Conservation (phyloP, 2,329 filamentous ascomycete species). For the Aspergillus arachidicola region DNA sequence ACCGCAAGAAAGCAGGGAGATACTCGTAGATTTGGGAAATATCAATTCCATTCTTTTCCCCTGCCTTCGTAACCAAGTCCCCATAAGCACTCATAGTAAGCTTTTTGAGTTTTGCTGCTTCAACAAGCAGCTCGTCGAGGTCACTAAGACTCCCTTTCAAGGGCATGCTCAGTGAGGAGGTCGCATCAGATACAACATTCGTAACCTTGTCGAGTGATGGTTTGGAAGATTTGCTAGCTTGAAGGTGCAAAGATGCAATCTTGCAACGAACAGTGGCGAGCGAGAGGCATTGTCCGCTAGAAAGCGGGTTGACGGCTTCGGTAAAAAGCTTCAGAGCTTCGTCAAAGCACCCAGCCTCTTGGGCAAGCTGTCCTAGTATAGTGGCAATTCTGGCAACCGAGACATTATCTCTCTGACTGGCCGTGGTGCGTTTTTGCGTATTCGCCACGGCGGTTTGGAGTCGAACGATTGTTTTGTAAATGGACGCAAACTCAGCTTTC, state of each 20-base stretch:
- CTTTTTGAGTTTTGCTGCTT: slow-evolving; percentile 48
- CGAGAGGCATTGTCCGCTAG: slow-evolving; percentile 34
- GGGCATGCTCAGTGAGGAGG: slow-evolving; percentile 36
- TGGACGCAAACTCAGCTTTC: slow-evolving; percentile 39
- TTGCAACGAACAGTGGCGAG: slow-evolving; percentile 43
- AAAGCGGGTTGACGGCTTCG: slow-evolving; percentile 34
- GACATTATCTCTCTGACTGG: slow-evolving; percentile 24
- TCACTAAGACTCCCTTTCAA: slow-evolving; percentile 44
- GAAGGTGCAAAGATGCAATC: slow-evolving; percentile 41
- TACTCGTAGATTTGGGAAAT: slow-evolving; percentile 37
- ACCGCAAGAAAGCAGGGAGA: slow-evolving; percentile 42
- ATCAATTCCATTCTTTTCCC: slow-evolving; percentile 21
- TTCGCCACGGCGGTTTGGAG: slow-evolving; percentile 35
- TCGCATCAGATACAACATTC: slow-evolving; percentile 36
- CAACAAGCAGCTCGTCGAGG: slow-evolving; percentile 48
- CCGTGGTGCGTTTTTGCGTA: slow-evolving; percentile 29
- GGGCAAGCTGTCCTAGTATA: slow-evolving; percentile 43
- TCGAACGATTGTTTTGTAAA: slow-evolving; percentile 40
- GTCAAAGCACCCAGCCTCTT: slow-evolving; percentile 42
- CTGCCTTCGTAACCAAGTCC: slow-evolving; percentile 29
- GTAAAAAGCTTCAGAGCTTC: slow-evolving; percentile 42
- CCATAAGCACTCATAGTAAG: slow-evolving; percentile 41
- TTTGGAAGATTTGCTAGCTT: slow-evolving; percentile 28
- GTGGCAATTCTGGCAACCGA: slow-evolving; percentile 38
- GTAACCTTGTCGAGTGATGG: slow-evolving; percentile 22